phyloP scores from a whole-genome alignment of 495 filamentous ascomycete species.

The Neurospora sp. region DNA sequence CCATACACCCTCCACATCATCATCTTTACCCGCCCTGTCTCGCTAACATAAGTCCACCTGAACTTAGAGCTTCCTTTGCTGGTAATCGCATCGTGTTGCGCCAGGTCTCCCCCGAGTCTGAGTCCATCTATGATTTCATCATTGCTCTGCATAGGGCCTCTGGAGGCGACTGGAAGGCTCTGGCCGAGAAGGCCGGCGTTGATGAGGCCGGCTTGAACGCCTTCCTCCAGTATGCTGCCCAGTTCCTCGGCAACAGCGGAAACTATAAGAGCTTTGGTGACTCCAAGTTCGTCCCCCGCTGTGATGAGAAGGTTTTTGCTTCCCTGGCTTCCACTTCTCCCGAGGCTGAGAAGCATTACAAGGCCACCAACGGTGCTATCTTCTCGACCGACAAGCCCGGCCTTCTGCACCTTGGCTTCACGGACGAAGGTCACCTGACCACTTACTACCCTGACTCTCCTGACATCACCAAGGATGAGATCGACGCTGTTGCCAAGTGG shows the following conservation, averaged over 20 bases:
- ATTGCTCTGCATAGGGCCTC: conserved; percentile 62
- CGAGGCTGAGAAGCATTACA: conserved; percentile 51
- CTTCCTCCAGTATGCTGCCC: conserved; percentile 79
- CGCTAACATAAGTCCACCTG: conserved; percentile 1
- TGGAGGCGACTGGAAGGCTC: conserved; percentile 66
- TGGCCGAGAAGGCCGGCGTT: conserved; percentile 59
- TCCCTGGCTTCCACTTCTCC: conserved; percentile 57
- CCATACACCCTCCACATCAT: background rate
- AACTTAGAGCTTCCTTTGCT: conserved; percentile 65
- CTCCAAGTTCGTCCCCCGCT: conserved; percentile 82
- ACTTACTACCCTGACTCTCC: conserved; percentile 89
- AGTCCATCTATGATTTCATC: conserved; percentile 86
- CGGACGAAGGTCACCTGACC: conserved; percentile 72
- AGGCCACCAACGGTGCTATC: conserved; percentile 61
- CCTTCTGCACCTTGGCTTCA: conserved; percentile 78
- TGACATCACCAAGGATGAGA: conserved; percentile 77
- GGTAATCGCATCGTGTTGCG: conserved; percentile 79
- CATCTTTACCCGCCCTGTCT: background rate
- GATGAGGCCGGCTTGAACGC: conserved; percentile 56
- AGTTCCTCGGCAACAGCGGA: conserved; percentile 83
- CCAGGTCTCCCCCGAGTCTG: conserved; percentile 84
- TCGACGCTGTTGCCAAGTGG: conserved; percentile 59
- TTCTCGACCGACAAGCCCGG: conserved; percentile 58
- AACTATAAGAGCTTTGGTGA: conserved; percentile 98
- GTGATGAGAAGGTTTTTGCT: conserved; percentile 54